Percentiles rank a stretch among this genome's conserved stretches.
These are phyloP conservation scores for Eucommia ulmoides DNA, from an alignment of 257 asterid genomes.

Conservation along the genomic window DNA sequence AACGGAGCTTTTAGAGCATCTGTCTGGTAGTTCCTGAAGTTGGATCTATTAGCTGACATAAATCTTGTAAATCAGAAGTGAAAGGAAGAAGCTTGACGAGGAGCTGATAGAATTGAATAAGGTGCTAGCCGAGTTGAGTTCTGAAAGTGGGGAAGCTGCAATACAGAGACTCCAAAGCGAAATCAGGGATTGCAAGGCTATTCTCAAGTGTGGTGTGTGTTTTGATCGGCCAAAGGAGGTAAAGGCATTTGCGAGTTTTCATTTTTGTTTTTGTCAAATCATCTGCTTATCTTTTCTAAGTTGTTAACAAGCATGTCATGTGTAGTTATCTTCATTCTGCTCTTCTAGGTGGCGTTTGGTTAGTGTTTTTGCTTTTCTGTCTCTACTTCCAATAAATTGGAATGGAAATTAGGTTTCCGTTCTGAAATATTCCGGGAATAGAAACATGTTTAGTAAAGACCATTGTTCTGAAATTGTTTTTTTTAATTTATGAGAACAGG, in stretches of 20 bases:
- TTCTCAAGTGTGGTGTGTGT: slow-evolving; percentile 95
- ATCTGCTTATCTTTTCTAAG: no score
- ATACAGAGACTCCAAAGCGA: slow-evolving; percentile 78
- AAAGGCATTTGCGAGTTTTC: slow-evolving; percentile 8
- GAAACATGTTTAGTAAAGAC: no score
- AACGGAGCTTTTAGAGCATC: no score
- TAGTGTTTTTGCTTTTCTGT: no score
- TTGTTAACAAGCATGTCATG: no score
- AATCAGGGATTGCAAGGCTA: slow-evolving; percentile 82
- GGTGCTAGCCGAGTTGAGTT: slow-evolving; percentile 46
- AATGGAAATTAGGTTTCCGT: no score
- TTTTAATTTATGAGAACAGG: no score
- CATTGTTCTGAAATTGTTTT: no score
- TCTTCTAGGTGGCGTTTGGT: no score
- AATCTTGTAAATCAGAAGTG: slow-evolving; percentile 30
- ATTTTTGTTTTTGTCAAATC: background rate
- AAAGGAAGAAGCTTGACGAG: slow-evolving; percentile 74
- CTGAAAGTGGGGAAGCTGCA: slow-evolving; percentile 79
- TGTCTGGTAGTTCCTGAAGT: background rate
- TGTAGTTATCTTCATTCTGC: no score
- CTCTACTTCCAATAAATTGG: no score
- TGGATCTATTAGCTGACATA: background rate
- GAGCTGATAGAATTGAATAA: slow-evolving; percentile 53
- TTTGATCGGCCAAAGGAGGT: slow-evolving; percentile 97
- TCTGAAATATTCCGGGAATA: no score